phyloP scores from a whole-genome alignment of 768 basidiomycete species.

The Auricularia sp. region DNA sequence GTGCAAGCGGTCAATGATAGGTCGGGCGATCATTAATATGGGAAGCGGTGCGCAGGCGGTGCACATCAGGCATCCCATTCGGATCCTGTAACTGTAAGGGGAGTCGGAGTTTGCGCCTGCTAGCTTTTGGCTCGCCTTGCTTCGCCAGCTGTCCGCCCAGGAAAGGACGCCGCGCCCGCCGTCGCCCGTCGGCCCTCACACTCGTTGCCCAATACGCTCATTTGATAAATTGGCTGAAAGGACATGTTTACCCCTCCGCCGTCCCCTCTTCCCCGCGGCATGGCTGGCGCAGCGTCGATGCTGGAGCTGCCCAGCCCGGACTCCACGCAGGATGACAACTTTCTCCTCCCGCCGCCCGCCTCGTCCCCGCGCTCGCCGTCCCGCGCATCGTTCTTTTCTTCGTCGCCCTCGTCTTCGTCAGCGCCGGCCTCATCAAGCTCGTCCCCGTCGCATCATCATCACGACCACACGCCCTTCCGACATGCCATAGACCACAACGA shows the following conservation, averaged over 20 bases:
- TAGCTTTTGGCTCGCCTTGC: too few species aligned
- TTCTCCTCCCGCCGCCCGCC: not conserved
- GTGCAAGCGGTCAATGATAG: too few species aligned
- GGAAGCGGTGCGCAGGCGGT: too few species aligned
- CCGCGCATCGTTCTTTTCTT: not conserved
- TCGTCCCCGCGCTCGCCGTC: not conserved
- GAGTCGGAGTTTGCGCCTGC: too few species aligned
- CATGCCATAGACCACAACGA: not conserved
- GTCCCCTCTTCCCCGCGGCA: not conserved
- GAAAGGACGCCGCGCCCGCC: too few species aligned
- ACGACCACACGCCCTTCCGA: not conserved
- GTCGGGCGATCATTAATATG: too few species aligned
- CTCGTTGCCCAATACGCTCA: not conserved
- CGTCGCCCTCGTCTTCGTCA: not conserved
- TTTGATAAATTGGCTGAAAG: not conserved
- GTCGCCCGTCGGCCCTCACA: not conserved
- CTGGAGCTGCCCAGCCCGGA: not conserved
- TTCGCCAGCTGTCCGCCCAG: too few species aligned
- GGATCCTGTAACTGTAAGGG: too few species aligned
- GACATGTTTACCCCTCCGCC: conserved; percentile 1
- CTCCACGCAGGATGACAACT: not conserved
- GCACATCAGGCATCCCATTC: too few species aligned
- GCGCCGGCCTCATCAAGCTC: not conserved
- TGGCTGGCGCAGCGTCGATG: not conserved
- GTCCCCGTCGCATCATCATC: not conserved